Base-by-base conservation (phyloP, 192 early-diverging fungal genomes). In the Diversispora epigaea region DNA sequence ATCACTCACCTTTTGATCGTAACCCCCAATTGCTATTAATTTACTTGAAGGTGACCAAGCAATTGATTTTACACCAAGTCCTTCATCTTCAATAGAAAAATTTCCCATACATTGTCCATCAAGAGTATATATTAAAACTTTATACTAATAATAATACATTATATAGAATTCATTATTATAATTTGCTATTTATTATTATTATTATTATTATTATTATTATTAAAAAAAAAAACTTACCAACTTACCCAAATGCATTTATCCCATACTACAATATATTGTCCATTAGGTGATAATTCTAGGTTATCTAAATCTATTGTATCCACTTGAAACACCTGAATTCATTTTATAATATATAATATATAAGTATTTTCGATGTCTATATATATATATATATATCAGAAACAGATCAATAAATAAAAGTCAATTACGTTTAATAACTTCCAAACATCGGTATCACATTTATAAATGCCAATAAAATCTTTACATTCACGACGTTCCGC, bases 261-360 rank as follows among this genome's bases (percentile, higher is more conserved):
- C 90, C 90, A 94, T 0, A 88, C 87, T 7, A 86, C 89, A 74
- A 96, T 86, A 68, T 83, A 93, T 32, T 84, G 80, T 17, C 94
- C 94, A 77, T 96, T 90, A 0, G 95, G 95, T 39, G 94, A 95
- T 93, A 93, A 95, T 15, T 84, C 79, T 40, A 96, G 77, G 71
- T 93, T 86, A 47, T 91, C 88, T 7, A 90, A 66, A 84, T 96
- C 93, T 15, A 77, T 78, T 3, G 93, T 91, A 46, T 93, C 91
- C 0, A 88, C 71, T 32, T 80, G 77, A 71, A 93, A 91, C n/a
- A 85, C 78, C 92, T 94, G 77, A n/a, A n/a, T n/a, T n/a, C n/a
- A n/a, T n/a, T n/a, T n/a, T n/a, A 5, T 46, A 71, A 1, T 41
- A n/a, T 19, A 54, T 12, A 56, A 22, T 15, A 41, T 46, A 15